Base-by-base conservation (phyloP, 1,284 basidiomycete genomes). In the Tilletia caries region DNA sequence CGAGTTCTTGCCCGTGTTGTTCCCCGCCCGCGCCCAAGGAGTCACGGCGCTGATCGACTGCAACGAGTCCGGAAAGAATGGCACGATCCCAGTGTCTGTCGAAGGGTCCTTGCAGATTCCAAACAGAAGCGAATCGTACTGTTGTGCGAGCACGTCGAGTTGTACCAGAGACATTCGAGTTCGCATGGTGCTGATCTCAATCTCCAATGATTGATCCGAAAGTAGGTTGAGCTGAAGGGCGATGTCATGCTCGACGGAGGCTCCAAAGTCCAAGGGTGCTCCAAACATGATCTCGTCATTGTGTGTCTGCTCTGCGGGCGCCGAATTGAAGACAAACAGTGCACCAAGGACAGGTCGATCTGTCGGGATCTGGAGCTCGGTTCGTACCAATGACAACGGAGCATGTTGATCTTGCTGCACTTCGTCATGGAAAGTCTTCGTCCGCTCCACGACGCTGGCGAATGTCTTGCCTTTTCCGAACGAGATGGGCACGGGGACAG, bases 281-380 rank as follows among this genome's bases (percentile, higher is more conserved):
- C 50, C 27, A 48, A 76, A 46, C 25, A 33, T 20, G 60, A 27
- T 32, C 18, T 41, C 41, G 3, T 43, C 25, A 20, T 37, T 23
- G 10, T 58, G 64, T 4, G 70, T 70, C 18, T 69, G 73, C 44
- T 64, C 32, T 23, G 67, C 70, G 1, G 77, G 75, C 37, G 82
- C 80, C 13, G 13, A 33, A 29, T 62, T 62, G 58, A 84, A 73
- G 33, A 83, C 80, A 67, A 84, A 83, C 27, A 84, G 71, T 3
- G 77, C 76, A 46, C 78, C 74, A 69, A 83, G 82, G 29, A 83
- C 70, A 4, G 75, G 72, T 67, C 77, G 74, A 29, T 79, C 71
- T 3, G 70, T 65, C 1, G 77, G 71, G 13, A 77, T 67, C 10
- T 70, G 72, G 18, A 84, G 73, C 67, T 73, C 71, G 18, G 72